Evolutionary conservation across 2,329 filamentous ascomycete genomes (phyloP).

Genomic region (Podosphaera fusca): DNA sequence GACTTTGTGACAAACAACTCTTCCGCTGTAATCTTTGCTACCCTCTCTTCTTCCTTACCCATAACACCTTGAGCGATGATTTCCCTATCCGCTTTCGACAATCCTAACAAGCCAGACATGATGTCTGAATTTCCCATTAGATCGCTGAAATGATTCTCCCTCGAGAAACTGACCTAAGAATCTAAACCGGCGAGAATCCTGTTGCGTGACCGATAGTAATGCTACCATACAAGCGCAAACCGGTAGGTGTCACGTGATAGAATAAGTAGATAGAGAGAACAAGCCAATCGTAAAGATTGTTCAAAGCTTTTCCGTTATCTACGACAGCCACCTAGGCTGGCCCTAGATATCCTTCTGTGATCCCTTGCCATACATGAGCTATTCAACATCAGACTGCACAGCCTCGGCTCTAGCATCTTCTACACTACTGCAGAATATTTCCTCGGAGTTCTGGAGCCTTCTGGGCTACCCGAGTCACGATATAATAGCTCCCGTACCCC

Average conservation of each 20-base stretch:
- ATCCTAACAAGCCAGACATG: not conserved
- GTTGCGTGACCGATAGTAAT: not conserved
- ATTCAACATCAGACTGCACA: too few relatives aligned
- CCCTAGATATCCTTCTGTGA: not conserved
- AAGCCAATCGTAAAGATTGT: too few relatives aligned
- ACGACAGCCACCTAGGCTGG: not conserved
- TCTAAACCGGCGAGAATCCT: slow-evolving; percentile 1
- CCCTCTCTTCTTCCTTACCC: not conserved
- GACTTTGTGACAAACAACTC: not conserved
- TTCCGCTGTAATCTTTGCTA: not conserved
- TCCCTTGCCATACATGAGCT: not conserved
- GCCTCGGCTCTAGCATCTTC: too few relatives aligned
- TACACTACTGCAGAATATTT: not conserved
- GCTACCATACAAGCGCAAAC: not conserved
- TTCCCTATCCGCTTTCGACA: not conserved
- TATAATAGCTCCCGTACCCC: not conserved
- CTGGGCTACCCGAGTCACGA: not conserved
- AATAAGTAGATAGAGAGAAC: too few relatives aligned
- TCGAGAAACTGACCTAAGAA: not conserved
- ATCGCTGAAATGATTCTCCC: not conserved
- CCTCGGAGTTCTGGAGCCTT: not conserved
- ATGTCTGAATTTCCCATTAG: not conserved
- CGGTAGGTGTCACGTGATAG: too few relatives aligned
- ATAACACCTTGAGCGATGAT: not conserved
- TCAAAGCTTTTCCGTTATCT: not conserved